These are phyloP conservation scores for Ambrosiella cleistominuta DNA, from an alignment of 2,329 filamentous ascomycete species.

Conservation along the genomic window DNA sequence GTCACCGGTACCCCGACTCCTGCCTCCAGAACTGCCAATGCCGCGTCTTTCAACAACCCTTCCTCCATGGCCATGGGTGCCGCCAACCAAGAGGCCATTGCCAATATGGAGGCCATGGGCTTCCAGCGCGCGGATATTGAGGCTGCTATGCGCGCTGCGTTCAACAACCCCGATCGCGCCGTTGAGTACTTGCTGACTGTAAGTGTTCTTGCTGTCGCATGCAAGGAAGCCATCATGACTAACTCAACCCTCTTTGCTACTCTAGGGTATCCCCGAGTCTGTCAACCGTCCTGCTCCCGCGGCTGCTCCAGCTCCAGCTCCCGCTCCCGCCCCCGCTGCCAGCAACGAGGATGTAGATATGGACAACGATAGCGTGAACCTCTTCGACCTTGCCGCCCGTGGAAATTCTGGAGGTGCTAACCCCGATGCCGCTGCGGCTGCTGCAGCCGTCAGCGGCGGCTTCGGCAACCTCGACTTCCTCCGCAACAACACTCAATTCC, in stretches of 20 bases:
- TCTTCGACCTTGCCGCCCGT: conserved; percentile 85
- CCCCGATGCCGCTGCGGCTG: conserved; percentile 31
- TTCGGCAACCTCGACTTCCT: conserved; percentile 81
- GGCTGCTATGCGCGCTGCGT: conserved; percentile 86
- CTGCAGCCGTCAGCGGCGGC: conserved; percentile 32
- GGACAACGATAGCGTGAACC: conserved; percentile 57
- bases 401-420: conserved; percentile 32
- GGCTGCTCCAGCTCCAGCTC: conserved; percentile 24
- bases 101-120: conserved; percentile 95
- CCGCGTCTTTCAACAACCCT: conserved; percentile 44
- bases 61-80: conserved; percentile 75
- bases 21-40: conserved; percentile 26
- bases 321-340: conserved; percentile 23
- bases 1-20: conserved; percentile 37
- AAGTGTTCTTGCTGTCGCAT: conserved; percentile 19
- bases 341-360: conserved; percentile 23
- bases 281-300: conserved; percentile 37
- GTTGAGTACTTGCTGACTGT: conserved; percentile 89
- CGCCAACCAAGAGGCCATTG: conserved; percentile 64
- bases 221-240: neutral
- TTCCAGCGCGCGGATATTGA: conserved; percentile 81
- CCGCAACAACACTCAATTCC: conserved; percentile 90
- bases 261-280: conserved; percentile 75
- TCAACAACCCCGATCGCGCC: conserved; percentile 90
- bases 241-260: conserved; percentile 2